Percentiles rank a stretch among this genome's conserved stretches.
Evolutionary conservation across 2,329 filamentous ascomycete genomes (phyloP).

Genomic region (Colletotrichum scovillei): DNA sequence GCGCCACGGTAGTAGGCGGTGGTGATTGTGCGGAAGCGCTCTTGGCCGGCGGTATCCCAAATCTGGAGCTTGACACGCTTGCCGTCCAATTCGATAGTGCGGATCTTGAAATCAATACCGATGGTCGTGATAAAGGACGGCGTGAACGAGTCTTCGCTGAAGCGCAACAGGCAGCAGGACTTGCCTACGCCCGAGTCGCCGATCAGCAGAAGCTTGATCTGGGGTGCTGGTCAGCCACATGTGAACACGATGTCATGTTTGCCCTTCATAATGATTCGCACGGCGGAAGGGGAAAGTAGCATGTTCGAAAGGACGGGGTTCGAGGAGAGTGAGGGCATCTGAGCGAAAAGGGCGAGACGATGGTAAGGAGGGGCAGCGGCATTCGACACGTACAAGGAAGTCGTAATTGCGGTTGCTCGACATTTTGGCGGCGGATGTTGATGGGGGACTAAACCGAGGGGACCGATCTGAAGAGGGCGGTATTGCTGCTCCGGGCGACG

Average conservation of each 20-base stretch:
- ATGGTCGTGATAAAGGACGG: conserved; percentile 99
- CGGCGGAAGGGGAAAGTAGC: neutral
- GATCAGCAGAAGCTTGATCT: conserved; percentile 98
- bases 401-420: conserved; percentile 99
- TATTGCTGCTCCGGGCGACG: conserved; percentile 10
- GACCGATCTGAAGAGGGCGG: conserved; percentile 18
- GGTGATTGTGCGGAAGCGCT: conserved; percentile 98
- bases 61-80: conserved; percentile 99
- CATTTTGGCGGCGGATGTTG: conserved; percentile 67
- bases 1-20: conserved; percentile 98
- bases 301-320: neutral
- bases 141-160: conserved; percentile 97
- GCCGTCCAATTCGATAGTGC: conserved; percentile 98
- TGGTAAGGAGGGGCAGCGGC: conserved; percentile 37
- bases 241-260: conserved; percentile 31
- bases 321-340: neutral
- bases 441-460: conserved; percentile 32
- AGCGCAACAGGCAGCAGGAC: conserved; percentile 95
- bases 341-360: conserved; percentile 17
- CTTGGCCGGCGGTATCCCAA: conserved; percentile 98
- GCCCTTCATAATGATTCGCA: conserved; percentile 29
- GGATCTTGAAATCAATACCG: conserved; percentile 99
- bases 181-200: conserved; percentile 97
- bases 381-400: conserved; percentile 80
- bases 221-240: conserved; percentile 39